A percentile compares a stretch with the other conserved stretches of the same genome.
phyloP scores from a whole-genome alignment of 768 basidiomycete genomes.

The Podaxis mareebaensis region DNA sequence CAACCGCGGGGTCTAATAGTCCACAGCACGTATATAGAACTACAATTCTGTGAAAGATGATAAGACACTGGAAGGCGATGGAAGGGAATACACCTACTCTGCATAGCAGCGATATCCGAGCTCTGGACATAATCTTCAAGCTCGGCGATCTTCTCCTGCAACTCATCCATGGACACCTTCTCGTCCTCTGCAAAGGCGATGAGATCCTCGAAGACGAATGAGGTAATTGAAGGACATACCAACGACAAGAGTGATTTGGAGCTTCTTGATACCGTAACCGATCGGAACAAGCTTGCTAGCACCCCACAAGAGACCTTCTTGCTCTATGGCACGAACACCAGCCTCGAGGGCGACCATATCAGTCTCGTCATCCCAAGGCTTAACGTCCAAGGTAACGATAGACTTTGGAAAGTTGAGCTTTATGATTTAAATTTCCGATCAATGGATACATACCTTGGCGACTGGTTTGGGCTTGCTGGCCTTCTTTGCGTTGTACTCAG shows the following conservation, averaged over 20 bases:
- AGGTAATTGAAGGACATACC: slow-evolving; percentile 36
- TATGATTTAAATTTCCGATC: slow-evolving; percentile 1
- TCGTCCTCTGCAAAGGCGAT: slow-evolving; percentile 75
- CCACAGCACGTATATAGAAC: neutral
- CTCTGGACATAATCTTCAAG: slow-evolving; percentile 91
- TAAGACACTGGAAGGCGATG: slow-evolving; percentile 2
- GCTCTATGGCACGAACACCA: slow-evolving; percentile 80
- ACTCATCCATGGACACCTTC: slow-evolving; percentile 87
- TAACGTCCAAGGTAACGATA: slow-evolving; percentile 96
- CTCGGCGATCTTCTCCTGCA: slow-evolving; percentile 87
- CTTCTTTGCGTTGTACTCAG: slow-evolving; percentile 92
- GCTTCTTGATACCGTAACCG: slow-evolving; percentile 91
- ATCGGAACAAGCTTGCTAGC: slow-evolving; percentile 89
- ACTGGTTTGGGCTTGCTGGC: slow-evolving; percentile 83
- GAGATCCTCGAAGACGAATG: slow-evolving; percentile 1
- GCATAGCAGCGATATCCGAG: slow-evolving; percentile 91
- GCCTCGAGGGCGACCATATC: slow-evolving; percentile 89
- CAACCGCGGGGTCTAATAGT: slow-evolving; percentile 1
- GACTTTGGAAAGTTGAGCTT: slow-evolving; percentile 53
- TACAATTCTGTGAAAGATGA: slow-evolving; percentile 17
- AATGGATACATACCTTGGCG: slow-evolving; percentile 67
- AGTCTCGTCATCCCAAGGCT: slow-evolving; percentile 99
- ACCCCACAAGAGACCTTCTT: slow-evolving; percentile 96
- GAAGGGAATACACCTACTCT: slow-evolving; percentile 54
- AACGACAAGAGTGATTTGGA: slow-evolving; percentile 69